Base-by-base conservation (phyloP, 495 filamentous ascomycete genomes). In the Lindgomyces ingoldianus region DNA sequence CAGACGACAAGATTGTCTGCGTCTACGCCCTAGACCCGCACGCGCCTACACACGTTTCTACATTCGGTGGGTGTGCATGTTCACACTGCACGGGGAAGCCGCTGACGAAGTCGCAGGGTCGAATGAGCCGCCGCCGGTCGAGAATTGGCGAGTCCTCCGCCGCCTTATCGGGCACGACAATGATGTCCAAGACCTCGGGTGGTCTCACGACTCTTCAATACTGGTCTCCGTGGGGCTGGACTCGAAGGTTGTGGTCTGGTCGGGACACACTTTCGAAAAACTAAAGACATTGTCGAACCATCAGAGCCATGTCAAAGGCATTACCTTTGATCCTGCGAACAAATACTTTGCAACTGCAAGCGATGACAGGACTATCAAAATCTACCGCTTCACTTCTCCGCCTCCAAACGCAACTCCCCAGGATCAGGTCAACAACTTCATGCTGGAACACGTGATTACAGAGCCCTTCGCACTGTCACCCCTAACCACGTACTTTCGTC, bases 321-420 rank as follows among this genome's bases (percentile, higher is more conserved):
- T 99, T 70, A 96, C 92, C 0, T 99, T 99, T 72, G 94, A 99
- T 71, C 94, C 94, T 1, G 95, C 95, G 19, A 98, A 97, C 78
- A 98, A 98, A 72, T 98, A 96, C 79, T 99, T 99, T 76, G 94
- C 94, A 26, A 99, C 94, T 1, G 92, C 94, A 0, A 96, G 91
- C 77, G 94, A 99, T 73, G 94, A 99, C 73, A 87, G 94, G 29
- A 91, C 91, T 6, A 94, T 99, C 76, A 96, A 96, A 73, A 89
- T 99, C 62, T 96, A 95, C 77, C 88, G 93, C 55, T 99, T 96
- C 74, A 96, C 88, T 14, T 87, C 92, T 1, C 94, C 94, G 0
- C 81, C 85, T 0, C 89, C 93, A n/a, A 97, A 96, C 76, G 91
- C 95, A 10, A 94, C 91, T 3, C 83, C 91, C 26, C 88, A 96